Conservation (phyloP, 2,329 filamentous ascomycete species). For the Diplodia seriata region DNA sequence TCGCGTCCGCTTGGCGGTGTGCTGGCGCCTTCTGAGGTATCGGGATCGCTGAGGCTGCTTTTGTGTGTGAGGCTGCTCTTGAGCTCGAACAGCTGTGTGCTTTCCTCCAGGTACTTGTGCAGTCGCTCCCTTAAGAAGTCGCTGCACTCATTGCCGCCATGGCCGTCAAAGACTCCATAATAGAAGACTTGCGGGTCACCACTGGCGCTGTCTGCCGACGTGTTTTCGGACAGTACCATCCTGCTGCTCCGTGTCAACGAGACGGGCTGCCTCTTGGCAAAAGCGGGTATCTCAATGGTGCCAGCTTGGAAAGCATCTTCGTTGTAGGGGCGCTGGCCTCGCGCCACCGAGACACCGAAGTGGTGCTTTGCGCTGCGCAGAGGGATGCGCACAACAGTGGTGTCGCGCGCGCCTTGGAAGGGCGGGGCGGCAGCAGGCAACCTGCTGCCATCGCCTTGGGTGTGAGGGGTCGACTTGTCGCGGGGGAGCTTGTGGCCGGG, state of each 20-base stretch:
- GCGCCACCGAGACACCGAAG: constrained; percentile 79
- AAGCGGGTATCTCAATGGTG: constrained; percentile 90
- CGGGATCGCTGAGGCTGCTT: constrained; percentile 13
- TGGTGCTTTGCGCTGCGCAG: constrained; percentile 94
- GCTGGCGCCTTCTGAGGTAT: constrained; percentile 7
- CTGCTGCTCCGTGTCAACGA: constrained; percentile 56
- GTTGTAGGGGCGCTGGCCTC: constrained; percentile 86
- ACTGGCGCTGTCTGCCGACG: constrained; percentile 74
- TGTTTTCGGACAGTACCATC: constrained; percentile 47
- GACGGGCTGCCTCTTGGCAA: constrained; percentile 81
- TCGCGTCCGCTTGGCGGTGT: constrained; percentile 38
- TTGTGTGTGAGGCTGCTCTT: constrained; percentile 68
- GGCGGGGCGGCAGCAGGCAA: constrained; percentile 46
- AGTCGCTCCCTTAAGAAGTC: constrained; percentile 83
- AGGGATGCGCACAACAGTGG: constrained; percentile 94
- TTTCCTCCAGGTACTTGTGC: constrained; percentile 86
- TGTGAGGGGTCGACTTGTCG: constrained; percentile 80
- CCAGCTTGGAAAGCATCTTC: constrained; percentile 95
- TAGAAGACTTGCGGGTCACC: constrained; percentile 98
- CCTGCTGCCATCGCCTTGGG: constrained; percentile 49
- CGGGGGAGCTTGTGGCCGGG: constrained; percentile 81
- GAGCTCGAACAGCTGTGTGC: constrained; percentile 77
- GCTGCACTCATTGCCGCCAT: constrained; percentile 88
- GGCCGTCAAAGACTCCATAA: constrained; percentile 95
- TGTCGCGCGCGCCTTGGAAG: constrained; percentile 63